These are phyloP conservation scores for Alnus glutinosa DNA, from an alignment of 306 rosid genomes.

Conservation along the genomic window DNA sequence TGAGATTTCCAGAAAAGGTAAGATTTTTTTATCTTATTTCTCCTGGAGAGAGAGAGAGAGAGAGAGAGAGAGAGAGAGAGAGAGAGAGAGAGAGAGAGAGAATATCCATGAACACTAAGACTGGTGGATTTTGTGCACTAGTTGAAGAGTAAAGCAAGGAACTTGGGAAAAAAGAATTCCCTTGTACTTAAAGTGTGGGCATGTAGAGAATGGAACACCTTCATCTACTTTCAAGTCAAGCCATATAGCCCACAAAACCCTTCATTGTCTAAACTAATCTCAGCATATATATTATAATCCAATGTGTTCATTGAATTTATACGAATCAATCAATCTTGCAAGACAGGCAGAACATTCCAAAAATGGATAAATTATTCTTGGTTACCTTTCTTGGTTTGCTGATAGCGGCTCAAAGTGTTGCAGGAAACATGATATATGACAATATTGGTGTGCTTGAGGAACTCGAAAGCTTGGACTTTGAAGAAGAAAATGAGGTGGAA, in stretches of 20 bases:
- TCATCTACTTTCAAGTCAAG: conserved; percentile 99
- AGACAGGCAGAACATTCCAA: conserved; percentile 32
- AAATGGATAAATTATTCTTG: conserved; percentile 63
- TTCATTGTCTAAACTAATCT: conserved; percentile 58
- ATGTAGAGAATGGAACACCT: conserved; percentile 71
- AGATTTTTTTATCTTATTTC: conserved; percentile 34
- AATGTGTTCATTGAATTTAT: conserved; percentile 54
- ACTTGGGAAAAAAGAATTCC: conserved; percentile 40
- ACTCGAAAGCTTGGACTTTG: conserved; percentile 51
- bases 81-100: conserved; percentile 23
- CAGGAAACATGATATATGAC: conserved; percentile 47
- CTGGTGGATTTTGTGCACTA: conserved; percentile 52
- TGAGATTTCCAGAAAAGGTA: conserved; percentile 20
- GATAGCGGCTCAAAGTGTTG: conserved; percentile 58
- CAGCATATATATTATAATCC: conserved; percentile 67
- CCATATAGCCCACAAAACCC: conserved; percentile 67
- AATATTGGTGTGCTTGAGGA: conserved; percentile 51
- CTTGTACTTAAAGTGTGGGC: conserved; percentile 95
- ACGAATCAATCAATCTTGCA: conserved; percentile 57
- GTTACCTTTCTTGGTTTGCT: conserved; percentile 54
- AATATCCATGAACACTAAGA: conserved; percentile 32
- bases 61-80: conserved; percentile 37
- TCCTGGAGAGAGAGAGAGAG: conserved; percentile 36
- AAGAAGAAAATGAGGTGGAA: conserved; percentile 54
- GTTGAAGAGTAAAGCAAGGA: conserved; percentile 95